These are phyloP conservation scores for Avena atlantica DNA, from an alignment of 176 grass and related monocot species.

Conservation along the genomic window DNA sequence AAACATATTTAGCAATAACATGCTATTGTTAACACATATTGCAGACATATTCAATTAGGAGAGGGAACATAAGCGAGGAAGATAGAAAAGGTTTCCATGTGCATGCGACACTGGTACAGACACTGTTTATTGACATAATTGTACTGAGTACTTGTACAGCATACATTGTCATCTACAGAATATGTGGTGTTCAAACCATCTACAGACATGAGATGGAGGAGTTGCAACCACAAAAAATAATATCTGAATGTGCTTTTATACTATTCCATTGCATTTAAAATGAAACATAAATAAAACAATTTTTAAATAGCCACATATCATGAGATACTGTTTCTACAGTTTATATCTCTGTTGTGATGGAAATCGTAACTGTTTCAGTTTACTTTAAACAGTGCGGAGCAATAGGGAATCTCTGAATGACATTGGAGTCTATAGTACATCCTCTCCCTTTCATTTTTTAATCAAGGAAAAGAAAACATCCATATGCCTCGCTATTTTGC, in stretches of 20 bases:
- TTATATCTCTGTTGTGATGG: slow-evolving; percentile 21
- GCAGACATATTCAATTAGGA: not conserved
- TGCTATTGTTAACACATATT: not conserved
- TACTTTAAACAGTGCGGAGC: slow-evolving; percentile 4
- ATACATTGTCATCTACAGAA: slow-evolving; percentile 30
- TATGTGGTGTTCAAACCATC: slow-evolving; percentile 18
- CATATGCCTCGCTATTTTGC: not conserved
- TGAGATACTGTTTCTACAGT: not conserved
- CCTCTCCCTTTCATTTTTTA: not conserved
- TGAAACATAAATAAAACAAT: not conserved
- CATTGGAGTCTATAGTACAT: not conserved
- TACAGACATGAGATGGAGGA: slow-evolving; percentile 20
- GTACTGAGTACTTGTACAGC: slow-evolving; percentile 39
- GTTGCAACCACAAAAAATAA: not conserved
- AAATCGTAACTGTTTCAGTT: not conserved
- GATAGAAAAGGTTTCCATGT: slow-evolving; percentile 25
- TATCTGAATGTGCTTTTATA: slow-evolving; percentile 24
- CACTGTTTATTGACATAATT: slow-evolving; percentile 44
- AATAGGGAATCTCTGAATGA: slow-evolving; percentile 2
- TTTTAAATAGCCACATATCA: slow-evolving; percentile 4
- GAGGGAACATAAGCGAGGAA: not conserved
- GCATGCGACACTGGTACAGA: slow-evolving; percentile 22
- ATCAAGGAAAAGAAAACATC: not conserved
- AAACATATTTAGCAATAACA: not conserved
- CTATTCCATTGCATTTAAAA: slow-evolving; percentile 2